Base-by-base conservation (phyloP, 2,329 filamentous ascomycete species). In the Penicillium sp. region DNA sequence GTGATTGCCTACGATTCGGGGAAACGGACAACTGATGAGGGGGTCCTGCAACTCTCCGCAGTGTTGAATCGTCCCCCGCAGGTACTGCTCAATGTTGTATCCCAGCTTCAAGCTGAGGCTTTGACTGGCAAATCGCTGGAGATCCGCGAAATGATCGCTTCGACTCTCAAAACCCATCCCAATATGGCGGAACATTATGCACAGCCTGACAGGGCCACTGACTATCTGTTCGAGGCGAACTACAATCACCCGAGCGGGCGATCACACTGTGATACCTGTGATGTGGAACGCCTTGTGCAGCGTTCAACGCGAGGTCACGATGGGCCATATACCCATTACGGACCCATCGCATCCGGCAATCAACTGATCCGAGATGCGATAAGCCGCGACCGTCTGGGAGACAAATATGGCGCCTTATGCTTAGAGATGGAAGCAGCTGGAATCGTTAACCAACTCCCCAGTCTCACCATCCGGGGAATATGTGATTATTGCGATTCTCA, bases 361-460 rank as follows among this genome's bases (percentile, higher is more conserved):
- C 53, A 61, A 41, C 30, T 55, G 13, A 55, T 58, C 31, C 49
- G 58, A n/a, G 38, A 56, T 46, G 45, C n/a, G 1, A 13, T 11
- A 17, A n/a, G 15, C 7, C 31, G 59, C 13, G 59, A 61, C 26
- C 9, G 41, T 31, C 8, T 58, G 3, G 59, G 47, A 5, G n/a
- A 41, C 2, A 23, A 31, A 17, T 21, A 30, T 9, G 47, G 30
- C 1, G 52, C 56, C 26, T 31, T 61, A 13, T 61, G 59, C 38
- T 41, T 56, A 46, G 35, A 38, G 35, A 38, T 38, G 58, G 52
- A 60, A 38, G 51, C 58, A 38, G 58, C 58, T 7, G 59, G 59
- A 3, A 19, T 61, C 46, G 52, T 56, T 47, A 49, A 61, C 7
- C 26, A 26, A 4, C 41, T 55, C 15, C 58, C 58, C 26, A 13